A percentile compares a stretch with the other conserved stretches of the same genome.
Conservation (phyloP, 1,284 basidiomycete species). For the Puccinia horiana region DNA sequence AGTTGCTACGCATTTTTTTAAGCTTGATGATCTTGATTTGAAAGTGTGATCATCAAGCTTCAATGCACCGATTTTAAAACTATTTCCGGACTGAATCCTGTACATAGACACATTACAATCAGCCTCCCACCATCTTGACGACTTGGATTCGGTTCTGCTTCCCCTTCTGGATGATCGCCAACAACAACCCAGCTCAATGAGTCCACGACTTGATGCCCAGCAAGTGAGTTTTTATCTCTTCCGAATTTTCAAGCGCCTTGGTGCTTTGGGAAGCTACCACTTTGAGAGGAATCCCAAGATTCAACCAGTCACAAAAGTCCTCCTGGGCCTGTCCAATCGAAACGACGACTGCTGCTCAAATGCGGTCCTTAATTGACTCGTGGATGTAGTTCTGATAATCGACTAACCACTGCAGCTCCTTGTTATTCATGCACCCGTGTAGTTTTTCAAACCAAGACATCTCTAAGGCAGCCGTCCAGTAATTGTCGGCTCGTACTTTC, state of each 20-base stretch:
- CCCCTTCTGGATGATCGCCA: background rate
- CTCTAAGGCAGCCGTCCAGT: slow-evolving; percentile 13
- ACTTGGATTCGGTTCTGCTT: background rate
- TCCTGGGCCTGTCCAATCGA: background rate
- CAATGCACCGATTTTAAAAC: no score
- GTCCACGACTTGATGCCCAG: slow-evolving; percentile 16
- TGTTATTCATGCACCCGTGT: background rate
- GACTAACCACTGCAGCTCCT: background rate
- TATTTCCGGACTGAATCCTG: no score
- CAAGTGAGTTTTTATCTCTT: slow-evolving; percentile 11
- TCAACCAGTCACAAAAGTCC: slow-evolving; percentile 17
- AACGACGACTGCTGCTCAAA: background rate
- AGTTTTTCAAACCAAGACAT: slow-evolving; percentile 18
- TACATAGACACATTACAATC: no score
- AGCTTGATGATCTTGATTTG: no score
- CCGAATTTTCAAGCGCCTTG: background rate
- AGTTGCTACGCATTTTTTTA: no score
- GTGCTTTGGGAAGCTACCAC: slow-evolving; percentile 3
- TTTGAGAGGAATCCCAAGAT: slow-evolving; percentile 3
- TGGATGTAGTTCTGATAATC: slow-evolving; percentile 29
- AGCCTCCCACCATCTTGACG: background rate
- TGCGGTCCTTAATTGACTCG: background rate
- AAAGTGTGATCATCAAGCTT: no score
- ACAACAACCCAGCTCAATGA: slow-evolving; percentile 5
- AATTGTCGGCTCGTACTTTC: slow-evolving; percentile 11